These are phyloP conservation scores for Closterium sp. DNA, from an alignment of 139 green algal species.

Conservation along the genomic window DNA sequence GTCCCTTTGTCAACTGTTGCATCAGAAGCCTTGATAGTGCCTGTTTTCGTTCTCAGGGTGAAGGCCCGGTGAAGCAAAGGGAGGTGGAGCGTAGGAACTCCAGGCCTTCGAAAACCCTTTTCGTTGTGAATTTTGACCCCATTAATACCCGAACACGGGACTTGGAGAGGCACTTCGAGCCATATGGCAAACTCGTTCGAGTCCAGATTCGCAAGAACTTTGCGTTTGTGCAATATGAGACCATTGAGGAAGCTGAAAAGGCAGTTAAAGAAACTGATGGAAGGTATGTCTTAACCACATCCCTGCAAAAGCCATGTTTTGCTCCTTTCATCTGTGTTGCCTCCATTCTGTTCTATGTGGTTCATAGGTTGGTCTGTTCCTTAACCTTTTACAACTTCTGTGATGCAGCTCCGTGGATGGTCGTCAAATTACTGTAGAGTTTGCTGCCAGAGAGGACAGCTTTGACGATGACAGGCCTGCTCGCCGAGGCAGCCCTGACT, in stretches of 20 bases:
- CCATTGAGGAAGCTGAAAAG: conserved; percentile 29
- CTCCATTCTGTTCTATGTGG: background rate
- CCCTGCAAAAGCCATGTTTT: background rate
- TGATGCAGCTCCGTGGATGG: conserved; percentile 13
- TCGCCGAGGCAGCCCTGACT: background rate
- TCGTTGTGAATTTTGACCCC: conserved; percentile 56
- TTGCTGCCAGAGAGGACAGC: conserved; percentile 41
- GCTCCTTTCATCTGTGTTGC: background rate
- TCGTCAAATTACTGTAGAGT: conserved; percentile 36
- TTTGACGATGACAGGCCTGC: conserved; percentile 7
- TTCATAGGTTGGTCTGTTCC: too few species aligned
- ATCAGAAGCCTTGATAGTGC: background rate
- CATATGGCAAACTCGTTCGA: conserved; percentile 39
- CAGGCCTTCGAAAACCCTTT: conserved; percentile 39
- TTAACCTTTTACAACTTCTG: background rate
- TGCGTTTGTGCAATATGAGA: conserved; percentile 54
- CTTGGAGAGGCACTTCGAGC: conserved; percentile 44
- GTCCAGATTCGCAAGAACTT: conserved; percentile 53
- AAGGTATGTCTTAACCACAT: conserved; percentile 18
- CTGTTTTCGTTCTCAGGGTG: conserved; percentile 1
- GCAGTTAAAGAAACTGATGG: conserved; percentile 40
- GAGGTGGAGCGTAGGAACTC: conserved; percentile 32
- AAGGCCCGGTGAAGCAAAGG: conserved; percentile 32
- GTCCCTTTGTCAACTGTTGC: too few species aligned
- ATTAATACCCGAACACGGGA: conserved; percentile 23